phyloP scores from a whole-genome alignment of 441 rosid species.

The Populus trichocarpa region DNA sequence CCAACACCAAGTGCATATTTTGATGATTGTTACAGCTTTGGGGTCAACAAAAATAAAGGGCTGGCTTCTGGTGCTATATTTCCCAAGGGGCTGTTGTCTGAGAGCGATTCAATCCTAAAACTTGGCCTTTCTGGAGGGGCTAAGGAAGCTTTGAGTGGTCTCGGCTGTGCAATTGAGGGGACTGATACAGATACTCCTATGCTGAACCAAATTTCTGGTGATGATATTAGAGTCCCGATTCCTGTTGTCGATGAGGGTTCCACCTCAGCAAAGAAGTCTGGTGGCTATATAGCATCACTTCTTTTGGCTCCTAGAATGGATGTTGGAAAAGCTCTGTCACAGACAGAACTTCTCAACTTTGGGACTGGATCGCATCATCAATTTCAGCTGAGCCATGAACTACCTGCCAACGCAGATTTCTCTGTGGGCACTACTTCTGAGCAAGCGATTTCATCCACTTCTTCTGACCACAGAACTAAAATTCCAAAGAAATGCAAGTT shows the following conservation, averaged over 20 bases:
- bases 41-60: slow-evolving; percentile 38
- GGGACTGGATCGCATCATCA: slow-evolving; percentile 37
- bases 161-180: slow-evolving; percentile 48
- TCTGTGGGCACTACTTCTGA: slow-evolving; percentile 54
- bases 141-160: slow-evolving; percentile 36
- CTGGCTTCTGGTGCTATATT: slow-evolving; percentile 21
- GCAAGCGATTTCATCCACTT: slow-evolving; percentile 46
- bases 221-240: slow-evolving; percentile 33
- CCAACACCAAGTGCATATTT: slow-evolving; percentile 61
- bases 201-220: slow-evolving; percentile 23
- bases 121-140: slow-evolving; percentile 71
- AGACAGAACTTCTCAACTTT: slow-evolving; percentile 34
- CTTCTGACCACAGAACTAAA: slow-evolving; percentile 47
- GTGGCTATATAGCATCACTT: slow-evolving; percentile 86
- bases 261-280: slow-evolving; percentile 86
- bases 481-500: slow-evolving; percentile 70
- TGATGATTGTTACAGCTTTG: slow-evolving; percentile 33
- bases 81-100: slow-evolving; percentile 39
- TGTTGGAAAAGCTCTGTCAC: slow-evolving; percentile 27
- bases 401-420: slow-evolving; percentile 50
- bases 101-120: slow-evolving; percentile 54
- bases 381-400: slow-evolving; percentile 45
- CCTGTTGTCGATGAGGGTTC: slow-evolving; percentile 88
- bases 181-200: slow-evolving; percentile 28
- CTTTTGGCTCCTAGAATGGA: slow-evolving; percentile 63